Conservation (phyloP, 768 basidiomycete species). For the Austroboletus festivus region DNA sequence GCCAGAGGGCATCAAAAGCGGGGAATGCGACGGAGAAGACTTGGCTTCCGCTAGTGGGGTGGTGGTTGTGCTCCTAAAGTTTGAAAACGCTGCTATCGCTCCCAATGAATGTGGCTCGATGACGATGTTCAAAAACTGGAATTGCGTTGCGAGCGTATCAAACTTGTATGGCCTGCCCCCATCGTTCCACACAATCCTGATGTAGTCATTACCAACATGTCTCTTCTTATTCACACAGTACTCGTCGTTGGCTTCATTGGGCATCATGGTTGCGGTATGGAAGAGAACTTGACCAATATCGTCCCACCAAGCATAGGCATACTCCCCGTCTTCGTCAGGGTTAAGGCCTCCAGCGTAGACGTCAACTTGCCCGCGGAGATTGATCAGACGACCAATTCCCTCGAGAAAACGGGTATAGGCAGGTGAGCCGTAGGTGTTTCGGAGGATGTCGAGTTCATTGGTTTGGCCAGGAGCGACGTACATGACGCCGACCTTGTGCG, state of each 20-base stretch:
- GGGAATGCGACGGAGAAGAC: slow-evolving; percentile 19
- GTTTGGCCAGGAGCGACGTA: slow-evolving; percentile 93
- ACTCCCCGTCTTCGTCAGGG: slow-evolving; percentile 90
- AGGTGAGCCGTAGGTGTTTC: slow-evolving; percentile 89
- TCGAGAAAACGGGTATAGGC: slow-evolving; percentile 92
- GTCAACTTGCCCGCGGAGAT: slow-evolving; percentile 84
- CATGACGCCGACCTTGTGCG: slow-evolving; percentile 93
- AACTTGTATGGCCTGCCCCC: slow-evolving; percentile 86
- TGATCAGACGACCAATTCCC: slow-evolving; percentile 83
- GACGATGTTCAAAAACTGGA: slow-evolving; percentile 97
- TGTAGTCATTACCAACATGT: slow-evolving; percentile 95
- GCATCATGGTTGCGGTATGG: slow-evolving; percentile 98
- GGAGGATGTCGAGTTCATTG: slow-evolving; percentile 79
- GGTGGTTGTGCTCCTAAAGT: slow-evolving; percentile 37
- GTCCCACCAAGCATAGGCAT: slow-evolving; percentile 99
- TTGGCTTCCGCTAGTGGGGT: slow-evolving; percentile 13
- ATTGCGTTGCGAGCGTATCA: slow-evolving; percentile 88
- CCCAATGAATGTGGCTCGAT: slow-evolving; percentile 90
- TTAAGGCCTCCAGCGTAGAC: slow-evolving; percentile 92
- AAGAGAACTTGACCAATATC: slow-evolving; percentile 94
- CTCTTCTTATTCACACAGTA: slow-evolving; percentile 84
- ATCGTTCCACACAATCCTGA: slow-evolving; percentile 98
- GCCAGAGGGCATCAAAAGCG: slow-evolving; percentile 10
- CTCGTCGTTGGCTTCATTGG: slow-evolving; percentile 64
- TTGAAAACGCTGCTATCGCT: slow-evolving; percentile 80